phyloP scores from a whole-genome alignment of 345 rosid species.

The Pistacia atlantica region DNA sequence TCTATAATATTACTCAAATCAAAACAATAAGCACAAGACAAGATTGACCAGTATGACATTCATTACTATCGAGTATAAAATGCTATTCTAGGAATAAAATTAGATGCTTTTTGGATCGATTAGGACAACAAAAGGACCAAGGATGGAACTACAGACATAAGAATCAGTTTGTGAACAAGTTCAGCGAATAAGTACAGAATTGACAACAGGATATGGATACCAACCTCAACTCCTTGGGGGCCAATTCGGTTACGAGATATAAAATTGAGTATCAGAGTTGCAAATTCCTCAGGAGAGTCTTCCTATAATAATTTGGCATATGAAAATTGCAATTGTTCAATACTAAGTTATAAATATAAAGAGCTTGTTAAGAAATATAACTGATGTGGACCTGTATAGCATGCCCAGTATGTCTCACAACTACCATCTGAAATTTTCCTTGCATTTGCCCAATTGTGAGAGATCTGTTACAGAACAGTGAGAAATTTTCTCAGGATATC shows the following conservation, averaged over 20 bases:
- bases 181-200: neutral
- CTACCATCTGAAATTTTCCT: slow-evolving; percentile 98
- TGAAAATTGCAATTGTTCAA: neutral
- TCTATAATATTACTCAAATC: too few species aligned
- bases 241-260: slow-evolving; percentile 82
- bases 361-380: neutral
- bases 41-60: too few species aligned
- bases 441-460: slow-evolving; percentile 99
- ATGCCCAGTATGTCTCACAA: slow-evolving; percentile 93
- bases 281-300: slow-evolving; percentile 93
- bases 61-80: too few species aligned
- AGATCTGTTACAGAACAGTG: slow-evolving; percentile 44
- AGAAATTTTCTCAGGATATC: slow-evolving; percentile 6
- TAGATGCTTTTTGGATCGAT: too few species aligned
- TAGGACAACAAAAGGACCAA: too few species aligned
- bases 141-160: too few species aligned
- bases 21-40: too few species aligned
- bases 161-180: too few species aligned
- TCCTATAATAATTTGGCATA: slow-evolving; percentile 51
- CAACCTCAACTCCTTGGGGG: slow-evolving; percentile 83
- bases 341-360: neutral
- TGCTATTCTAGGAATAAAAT: too few species aligned
- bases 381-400: slow-evolving; percentile 76
- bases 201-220: slow-evolving; percentile 12
- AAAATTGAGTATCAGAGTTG: slow-evolving; percentile 59